Percentiles rank a stretch among this genome's conserved stretches.
Evolutionary conservation across 208 protist genomes (phyloP).

Genomic region (Leishmania lainsoni): DNA sequence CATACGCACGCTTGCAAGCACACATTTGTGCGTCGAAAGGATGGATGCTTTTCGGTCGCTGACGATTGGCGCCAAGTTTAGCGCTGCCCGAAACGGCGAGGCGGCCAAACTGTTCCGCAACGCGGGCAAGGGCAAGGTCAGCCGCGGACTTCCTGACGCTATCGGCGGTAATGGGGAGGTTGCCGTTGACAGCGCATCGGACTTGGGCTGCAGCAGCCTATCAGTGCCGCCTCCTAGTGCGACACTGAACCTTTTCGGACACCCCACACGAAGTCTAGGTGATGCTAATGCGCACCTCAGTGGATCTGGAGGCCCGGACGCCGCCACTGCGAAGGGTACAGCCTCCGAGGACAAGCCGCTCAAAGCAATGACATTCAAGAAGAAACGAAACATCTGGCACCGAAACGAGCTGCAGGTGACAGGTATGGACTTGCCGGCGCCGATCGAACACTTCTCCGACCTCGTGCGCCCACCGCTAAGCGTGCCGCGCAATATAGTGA

Average conservation of each 20-base stretch:
- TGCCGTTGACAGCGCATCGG: constrained; percentile 11
- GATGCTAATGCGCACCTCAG: background rate
- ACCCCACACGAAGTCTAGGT: background rate
- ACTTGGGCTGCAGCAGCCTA: constrained; percentile 31
- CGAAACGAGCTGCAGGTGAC: constrained; percentile 81
- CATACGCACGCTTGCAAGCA: background rate
- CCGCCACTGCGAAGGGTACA: background rate
- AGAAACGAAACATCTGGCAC: constrained; percentile 80
- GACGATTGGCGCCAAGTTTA: constrained; percentile 66
- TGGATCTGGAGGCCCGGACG: background rate
- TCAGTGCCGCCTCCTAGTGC: constrained; percentile 48
- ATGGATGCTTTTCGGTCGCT: constrained; percentile 77
- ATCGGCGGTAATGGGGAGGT: constrained; percentile 12
- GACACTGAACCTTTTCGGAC: constrained; percentile 63
- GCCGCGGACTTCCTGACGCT: constrained; percentile 12
- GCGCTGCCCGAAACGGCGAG: constrained; percentile 47
- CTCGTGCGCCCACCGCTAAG: constrained; percentile 81
- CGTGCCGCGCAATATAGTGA: constrained; percentile 70
- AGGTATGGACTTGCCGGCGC: constrained; percentile 75
- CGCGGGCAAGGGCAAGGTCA: constrained; percentile 25
- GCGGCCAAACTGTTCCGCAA: constrained; percentile 63
- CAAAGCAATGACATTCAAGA: constrained; percentile 76
- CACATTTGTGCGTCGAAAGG: background rate
- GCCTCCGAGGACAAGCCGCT: constrained; percentile 46
- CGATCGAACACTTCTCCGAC: constrained; percentile 87